Evolutionary conservation across 768 basidiomycete species (phyloP).

Genomic region (Dentipellis sp.): DNA sequence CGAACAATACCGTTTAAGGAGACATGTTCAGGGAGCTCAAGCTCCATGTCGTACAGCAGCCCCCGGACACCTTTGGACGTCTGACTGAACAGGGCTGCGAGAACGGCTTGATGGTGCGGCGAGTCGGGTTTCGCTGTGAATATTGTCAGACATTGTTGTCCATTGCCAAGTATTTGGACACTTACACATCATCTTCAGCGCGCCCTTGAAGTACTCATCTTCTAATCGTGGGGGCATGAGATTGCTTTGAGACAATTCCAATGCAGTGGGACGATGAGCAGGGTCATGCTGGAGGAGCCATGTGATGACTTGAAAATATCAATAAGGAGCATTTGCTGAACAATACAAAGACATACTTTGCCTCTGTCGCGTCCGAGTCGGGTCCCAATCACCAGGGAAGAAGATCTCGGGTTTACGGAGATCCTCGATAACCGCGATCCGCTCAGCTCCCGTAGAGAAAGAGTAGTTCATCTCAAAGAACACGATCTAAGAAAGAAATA

Average conservation of each 20-base stretch:
- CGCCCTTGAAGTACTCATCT: conserved; percentile 81
- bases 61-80: conserved; percentile 53
- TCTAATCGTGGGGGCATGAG: conserved; percentile 70
- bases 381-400: conserved; percentile 74
- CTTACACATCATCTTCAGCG: conserved; percentile 67
- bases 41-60: conserved; percentile 67
- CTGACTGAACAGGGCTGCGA: conserved; percentile 72
- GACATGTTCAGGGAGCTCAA: conserved; percentile 59
- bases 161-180: background rate
- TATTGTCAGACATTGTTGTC: background rate
- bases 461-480: conserved; percentile 95
- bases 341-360: conserved; percentile 44
- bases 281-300: conserved; percentile 80
- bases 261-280: conserved; percentile 63
- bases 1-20: conserved; percentile 67
- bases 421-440: conserved; percentile 74
- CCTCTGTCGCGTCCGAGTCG: conserved; percentile 47
- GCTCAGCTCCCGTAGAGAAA: conserved; percentile 76
- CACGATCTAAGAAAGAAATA: conserved; percentile 51
- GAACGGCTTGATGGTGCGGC: conserved; percentile 68
- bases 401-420: conserved; percentile 62
- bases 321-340: background rate
- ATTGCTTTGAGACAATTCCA: conserved; percentile 75
- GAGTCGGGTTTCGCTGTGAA: conserved; percentile 66
- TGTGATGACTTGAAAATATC: conserved; percentile 50